These are phyloP conservation scores for Pinus albicaulis DNA, from an alignment of 75 land plant species.

Conservation along the genomic window DNA sequence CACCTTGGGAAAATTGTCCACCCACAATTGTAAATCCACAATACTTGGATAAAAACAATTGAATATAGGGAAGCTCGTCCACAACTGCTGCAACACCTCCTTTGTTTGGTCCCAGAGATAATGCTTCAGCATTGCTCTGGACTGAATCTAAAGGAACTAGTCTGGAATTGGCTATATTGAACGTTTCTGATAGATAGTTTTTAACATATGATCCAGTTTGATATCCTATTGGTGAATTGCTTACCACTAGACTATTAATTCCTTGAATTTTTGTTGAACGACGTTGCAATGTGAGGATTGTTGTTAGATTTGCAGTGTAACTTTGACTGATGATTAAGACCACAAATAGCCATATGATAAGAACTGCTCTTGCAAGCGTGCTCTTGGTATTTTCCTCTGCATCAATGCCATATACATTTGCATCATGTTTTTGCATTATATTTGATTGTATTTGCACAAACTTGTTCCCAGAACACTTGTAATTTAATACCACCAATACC, in stretches of 20 bases:
- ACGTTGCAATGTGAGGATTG: conserved; percentile 66
- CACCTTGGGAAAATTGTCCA: conserved; percentile 71
- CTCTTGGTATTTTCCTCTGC: conserved; percentile 70
- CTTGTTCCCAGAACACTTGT: too few relatives aligned
- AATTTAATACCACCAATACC: too few relatives aligned
- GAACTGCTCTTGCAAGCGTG: conserved; percentile 71
- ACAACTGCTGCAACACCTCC: conserved; percentile 92
- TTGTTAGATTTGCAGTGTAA: conserved; percentile 85
- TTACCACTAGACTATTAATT: conserved; percentile 54
- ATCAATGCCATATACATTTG: too few relatives aligned
- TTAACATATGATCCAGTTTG: conserved; percentile 75
- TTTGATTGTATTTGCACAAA: too few relatives aligned
- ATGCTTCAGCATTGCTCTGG: conserved; percentile 55
- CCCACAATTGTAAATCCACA: conserved; percentile 76
- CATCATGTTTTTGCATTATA: too few relatives aligned
- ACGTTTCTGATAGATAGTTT: conserved; percentile 60
- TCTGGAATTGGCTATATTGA: conserved; percentile 56
- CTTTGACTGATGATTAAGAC: conserved; percentile 80
- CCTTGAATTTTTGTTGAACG: conserved; percentile 71
- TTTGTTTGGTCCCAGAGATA: conserved; percentile 55
- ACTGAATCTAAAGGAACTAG: conserved; percentile 51
- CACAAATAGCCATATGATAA: conserved; percentile 88
- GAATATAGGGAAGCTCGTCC: conserved; percentile 81
- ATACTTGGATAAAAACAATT: conserved; percentile 70
- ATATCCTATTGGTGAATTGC: conserved; percentile 73